phyloP scores from a whole-genome alignment of 1,284 basidiomycete species.

The Boletus sp. region DNA sequence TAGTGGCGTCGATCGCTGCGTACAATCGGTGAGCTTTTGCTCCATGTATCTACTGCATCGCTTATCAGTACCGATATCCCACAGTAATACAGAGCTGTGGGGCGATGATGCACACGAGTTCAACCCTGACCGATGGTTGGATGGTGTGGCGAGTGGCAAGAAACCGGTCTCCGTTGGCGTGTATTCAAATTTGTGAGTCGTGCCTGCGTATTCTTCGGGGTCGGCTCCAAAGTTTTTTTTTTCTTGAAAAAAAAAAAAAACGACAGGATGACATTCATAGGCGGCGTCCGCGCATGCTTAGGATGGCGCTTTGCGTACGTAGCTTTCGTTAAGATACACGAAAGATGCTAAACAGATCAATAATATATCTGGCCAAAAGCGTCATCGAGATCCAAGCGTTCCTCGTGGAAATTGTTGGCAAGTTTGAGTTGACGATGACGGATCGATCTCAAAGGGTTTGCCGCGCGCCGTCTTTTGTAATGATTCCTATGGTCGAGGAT shows the following conservation, averaged over 20 bases:
- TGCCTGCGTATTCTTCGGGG: neutral
- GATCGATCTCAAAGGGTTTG: slow-evolving; percentile 37
- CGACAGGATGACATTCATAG: slow-evolving; percentile 43
- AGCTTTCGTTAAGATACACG: neutral
- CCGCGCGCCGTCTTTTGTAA: slow-evolving; percentile 42
- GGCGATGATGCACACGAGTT: slow-evolving; percentile 49
- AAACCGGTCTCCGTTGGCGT: slow-evolving; percentile 42
- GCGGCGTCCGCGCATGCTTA: slow-evolving; percentile 42
- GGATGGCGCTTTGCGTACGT: slow-evolving; percentile 48
- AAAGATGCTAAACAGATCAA: slow-evolving; percentile 1
- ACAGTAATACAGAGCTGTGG: slow-evolving; percentile 30
- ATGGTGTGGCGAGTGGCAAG: slow-evolving; percentile 32
- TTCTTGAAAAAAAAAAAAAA: neutral
- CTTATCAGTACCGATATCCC: neutral
- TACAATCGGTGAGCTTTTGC: slow-evolving; percentile 37
- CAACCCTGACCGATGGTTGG: slow-evolving; percentile 51
- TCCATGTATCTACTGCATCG: neutral
- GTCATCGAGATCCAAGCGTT: slow-evolving; percentile 51
- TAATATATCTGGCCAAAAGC: slow-evolving; percentile 18
- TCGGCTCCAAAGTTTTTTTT: neutral
- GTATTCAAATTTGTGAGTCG: slow-evolving; percentile 48
- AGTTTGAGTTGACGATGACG: slow-evolving; percentile 46
- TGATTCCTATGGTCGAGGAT: slow-evolving; percentile 46
- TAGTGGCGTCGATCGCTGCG: slow-evolving; percentile 34
- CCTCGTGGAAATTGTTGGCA: slow-evolving; percentile 44